These are phyloP conservation scores for Nevesoporus exiguus DNA, from an alignment of 768 basidiomycete species.

Conservation along the genomic window DNA sequence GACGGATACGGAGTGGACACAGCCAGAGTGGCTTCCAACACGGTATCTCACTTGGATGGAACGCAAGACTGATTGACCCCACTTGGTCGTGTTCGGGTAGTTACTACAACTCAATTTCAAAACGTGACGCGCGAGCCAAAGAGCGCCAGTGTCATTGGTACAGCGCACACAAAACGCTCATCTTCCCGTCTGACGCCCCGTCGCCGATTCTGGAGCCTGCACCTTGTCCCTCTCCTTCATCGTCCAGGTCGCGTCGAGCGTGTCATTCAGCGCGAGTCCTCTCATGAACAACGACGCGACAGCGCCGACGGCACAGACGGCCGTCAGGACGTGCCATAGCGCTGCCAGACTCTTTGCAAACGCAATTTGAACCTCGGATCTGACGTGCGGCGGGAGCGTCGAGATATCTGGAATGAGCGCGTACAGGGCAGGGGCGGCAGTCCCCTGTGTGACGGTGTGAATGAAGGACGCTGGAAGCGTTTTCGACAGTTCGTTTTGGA, in stretches of 20 bases:
- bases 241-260: conserved; percentile 11
- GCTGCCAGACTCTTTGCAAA: conserved; percentile 38
- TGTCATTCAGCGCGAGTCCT: conserved; percentile 6
- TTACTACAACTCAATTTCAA: background rate
- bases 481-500: conserved; percentile 47
- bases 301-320: conserved; percentile 26
- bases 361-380: conserved; percentile 36
- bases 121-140: no score
- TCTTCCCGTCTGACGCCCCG: background rate
- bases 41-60: conserved; percentile 43
- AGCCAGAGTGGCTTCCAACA: conserved; percentile 62
- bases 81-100: background rate
- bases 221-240: background rate
- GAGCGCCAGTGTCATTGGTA: no score
- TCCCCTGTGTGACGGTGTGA: conserved; percentile 20
- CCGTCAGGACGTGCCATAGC: conserved; percentile 45
- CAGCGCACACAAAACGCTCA: background rate
- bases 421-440: conserved; percentile 33
- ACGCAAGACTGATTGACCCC: background rate
- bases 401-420: conserved; percentile 30
- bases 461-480: conserved; percentile 40
- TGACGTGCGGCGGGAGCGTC: conserved; percentile 32
- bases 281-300: conserved; percentile 19
- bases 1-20: conserved; percentile 40
- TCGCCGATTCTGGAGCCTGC: background rate